Percentiles rank a stretch among this genome's conserved stretches.
Conservation (phyloP, 73 alveolate species). For the Breviolum minutum region DNA sequence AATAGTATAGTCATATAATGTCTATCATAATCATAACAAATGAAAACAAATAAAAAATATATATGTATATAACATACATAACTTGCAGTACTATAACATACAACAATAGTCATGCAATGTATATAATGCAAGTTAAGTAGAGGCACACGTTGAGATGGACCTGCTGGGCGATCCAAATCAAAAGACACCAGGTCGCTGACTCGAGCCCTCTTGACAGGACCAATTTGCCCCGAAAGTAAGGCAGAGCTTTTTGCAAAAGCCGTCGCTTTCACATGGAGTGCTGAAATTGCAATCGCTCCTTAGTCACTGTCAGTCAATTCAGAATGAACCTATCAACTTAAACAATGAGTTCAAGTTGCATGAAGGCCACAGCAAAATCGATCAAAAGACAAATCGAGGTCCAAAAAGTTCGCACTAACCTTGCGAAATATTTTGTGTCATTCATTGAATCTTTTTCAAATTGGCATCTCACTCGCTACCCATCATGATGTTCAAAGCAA, state of each 20-base stretch:
- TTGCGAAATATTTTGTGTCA: no score
- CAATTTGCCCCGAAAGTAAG: background rate
- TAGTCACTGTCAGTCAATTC: background rate
- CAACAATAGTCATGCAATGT: no score
- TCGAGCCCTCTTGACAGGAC: background rate
- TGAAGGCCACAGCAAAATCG: background rate
- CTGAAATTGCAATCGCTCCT: background rate
- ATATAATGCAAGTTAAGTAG: background rate
- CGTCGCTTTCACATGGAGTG: background rate
- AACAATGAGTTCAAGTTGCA: background rate
- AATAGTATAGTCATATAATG: no score
- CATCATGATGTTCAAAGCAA: no score
- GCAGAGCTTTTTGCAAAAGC: background rate
- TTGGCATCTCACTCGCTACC: no score
- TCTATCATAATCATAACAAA: no score
- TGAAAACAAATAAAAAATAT: no score
- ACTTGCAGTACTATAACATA: no score
- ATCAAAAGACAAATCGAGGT: no score
- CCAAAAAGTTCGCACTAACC: background rate
- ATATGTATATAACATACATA: no score
- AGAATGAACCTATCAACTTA: no score
- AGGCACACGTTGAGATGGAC: slow-evolving; percentile 1
- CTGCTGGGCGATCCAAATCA: background rate
- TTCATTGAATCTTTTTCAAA: background rate
- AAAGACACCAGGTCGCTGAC: background rate